Conservation (phyloP, 2,329 filamentous ascomycete species). For the Microdochium nivale region DNA sequence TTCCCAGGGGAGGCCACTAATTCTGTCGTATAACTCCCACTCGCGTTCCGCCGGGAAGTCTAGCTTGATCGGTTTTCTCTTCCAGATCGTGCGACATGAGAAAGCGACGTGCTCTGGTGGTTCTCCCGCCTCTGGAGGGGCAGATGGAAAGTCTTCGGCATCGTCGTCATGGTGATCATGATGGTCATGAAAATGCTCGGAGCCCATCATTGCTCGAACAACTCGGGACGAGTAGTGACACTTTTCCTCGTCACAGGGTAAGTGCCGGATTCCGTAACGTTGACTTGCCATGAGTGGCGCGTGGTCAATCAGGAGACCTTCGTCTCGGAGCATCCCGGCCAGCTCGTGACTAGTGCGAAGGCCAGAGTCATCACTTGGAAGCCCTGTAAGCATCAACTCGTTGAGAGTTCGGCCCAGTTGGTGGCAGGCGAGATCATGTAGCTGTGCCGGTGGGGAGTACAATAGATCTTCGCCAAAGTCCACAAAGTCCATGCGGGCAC, state of each 20-base stretch:
- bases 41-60: conserved; percentile 28
- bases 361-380: conserved; percentile 40
- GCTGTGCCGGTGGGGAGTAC: conserved; percentile 33
- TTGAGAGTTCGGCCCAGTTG: conserved; percentile 44
- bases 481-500: conserved; percentile 43
- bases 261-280: conserved; percentile 26
- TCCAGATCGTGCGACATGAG: conserved; percentile 41
- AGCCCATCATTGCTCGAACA: conserved; percentile 27
- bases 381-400: conserved; percentile 42
- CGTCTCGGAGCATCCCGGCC: conserved; percentile 42
- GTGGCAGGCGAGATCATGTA: conserved; percentile 44
- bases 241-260: conserved; percentile 23
- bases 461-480: conserved; percentile 41
- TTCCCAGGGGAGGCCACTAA: conserved; percentile 20
- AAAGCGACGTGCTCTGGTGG: conserved; percentile 28
- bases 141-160: conserved; percentile 26
- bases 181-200: conserved; percentile 19
- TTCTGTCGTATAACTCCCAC: conserved; percentile 39
- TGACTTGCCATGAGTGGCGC: conserved; percentile 33
- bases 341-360: conserved; percentile 37
- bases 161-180: conserved; percentile 18
- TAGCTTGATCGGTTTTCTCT: conserved; percentile 33
- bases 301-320: conserved; percentile 41
- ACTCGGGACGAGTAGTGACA: conserved; percentile 31
- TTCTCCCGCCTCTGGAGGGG: conserved; percentile 31